phyloP scores from a whole-genome alignment of 768 basidiomycete genomes.

The Suillus hirtellus region DNA sequence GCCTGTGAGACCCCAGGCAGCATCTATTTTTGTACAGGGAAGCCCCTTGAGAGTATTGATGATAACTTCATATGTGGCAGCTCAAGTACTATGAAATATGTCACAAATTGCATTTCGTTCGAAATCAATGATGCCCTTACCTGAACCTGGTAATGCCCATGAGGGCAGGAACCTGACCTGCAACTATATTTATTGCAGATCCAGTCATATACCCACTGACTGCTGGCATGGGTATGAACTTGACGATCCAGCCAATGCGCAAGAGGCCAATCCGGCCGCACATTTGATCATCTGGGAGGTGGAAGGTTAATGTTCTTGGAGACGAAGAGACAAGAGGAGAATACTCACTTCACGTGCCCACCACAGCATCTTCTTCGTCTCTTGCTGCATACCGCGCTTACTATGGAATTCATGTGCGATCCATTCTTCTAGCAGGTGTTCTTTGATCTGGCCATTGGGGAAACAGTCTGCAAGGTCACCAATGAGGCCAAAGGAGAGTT shows the following conservation, averaged over 20 bases:
- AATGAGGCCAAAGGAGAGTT: constrained; percentile 79
- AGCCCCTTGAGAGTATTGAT: constrained; percentile 92
- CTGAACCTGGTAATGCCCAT: too few relatives aligned
- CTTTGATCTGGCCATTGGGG: constrained; percentile 79
- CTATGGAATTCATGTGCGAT: constrained; percentile 69
- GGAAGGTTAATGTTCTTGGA: constrained; percentile 2
- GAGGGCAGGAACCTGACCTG: too few relatives aligned
- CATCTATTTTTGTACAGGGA: constrained; percentile 63
- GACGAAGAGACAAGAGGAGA: neutral
- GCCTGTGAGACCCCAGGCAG: too few relatives aligned
- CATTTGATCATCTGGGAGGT: constrained; percentile 68
- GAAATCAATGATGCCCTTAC: constrained; percentile 23
- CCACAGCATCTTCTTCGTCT: constrained; percentile 86
- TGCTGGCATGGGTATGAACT: too few relatives aligned
- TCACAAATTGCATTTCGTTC: constrained; percentile 8
- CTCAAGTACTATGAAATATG: constrained; percentile 64
- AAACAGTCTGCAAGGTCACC: constrained; percentile 95
- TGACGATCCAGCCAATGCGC: too few relatives aligned
- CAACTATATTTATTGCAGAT: too few relatives aligned
- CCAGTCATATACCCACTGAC: too few relatives aligned
- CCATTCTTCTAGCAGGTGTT: constrained; percentile 78
- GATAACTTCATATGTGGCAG: constrained; percentile 80
- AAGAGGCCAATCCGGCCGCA: constrained; percentile 47
- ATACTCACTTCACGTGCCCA: constrained; percentile 88
- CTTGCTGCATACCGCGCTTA: constrained; percentile 69